Percentiles rank a stretch among this genome's conserved stretches.
phyloP scores from a whole-genome alignment of 495 filamentous ascomycete species.

The Polyplosphaeria fusca region DNA sequence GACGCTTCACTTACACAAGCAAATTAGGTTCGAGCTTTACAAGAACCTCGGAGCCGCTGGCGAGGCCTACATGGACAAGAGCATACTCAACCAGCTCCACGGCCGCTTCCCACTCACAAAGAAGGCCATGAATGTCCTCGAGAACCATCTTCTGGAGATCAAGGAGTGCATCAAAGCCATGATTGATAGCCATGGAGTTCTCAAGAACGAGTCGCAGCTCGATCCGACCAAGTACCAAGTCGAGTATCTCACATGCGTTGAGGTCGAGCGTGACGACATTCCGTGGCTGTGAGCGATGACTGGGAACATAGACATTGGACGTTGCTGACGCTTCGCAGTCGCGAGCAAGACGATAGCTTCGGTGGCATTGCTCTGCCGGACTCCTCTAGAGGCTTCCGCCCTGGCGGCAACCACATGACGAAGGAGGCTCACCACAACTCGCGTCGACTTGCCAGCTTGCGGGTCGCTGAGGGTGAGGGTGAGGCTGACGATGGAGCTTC shows the following conservation, averaged over 20 bases:
- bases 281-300: constrained; percentile 34
- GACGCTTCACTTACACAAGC: too few species aligned
- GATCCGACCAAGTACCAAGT: constrained; percentile 24
- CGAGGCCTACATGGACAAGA: constrained; percentile 35
- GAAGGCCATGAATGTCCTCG: constrained; percentile 36
- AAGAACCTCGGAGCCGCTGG: constrained; percentile 27
- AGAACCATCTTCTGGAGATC: constrained; percentile 33
- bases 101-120: constrained; percentile 37
- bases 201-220: constrained; percentile 18
- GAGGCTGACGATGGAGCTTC: too few species aligned
- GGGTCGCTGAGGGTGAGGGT: too few species aligned
- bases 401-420: constrained; percentile 12
- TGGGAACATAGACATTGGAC: too few species aligned
- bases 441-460: too few species aligned
- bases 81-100: constrained; percentile 31
- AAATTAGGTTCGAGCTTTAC: too few species aligned
- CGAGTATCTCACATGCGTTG: constrained; percentile 42
- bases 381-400: too few species aligned
- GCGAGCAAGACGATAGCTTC: too few species aligned
- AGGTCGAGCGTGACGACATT: constrained; percentile 37
- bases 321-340: too few species aligned
- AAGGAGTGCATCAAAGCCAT: constrained; percentile 31
- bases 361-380: too few species aligned
- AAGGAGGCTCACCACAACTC: too few species aligned
- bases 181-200: constrained; percentile 2